Conservation (phyloP, 2,329 filamentous ascomycete species). For the Sporothrix luriei region DNA sequence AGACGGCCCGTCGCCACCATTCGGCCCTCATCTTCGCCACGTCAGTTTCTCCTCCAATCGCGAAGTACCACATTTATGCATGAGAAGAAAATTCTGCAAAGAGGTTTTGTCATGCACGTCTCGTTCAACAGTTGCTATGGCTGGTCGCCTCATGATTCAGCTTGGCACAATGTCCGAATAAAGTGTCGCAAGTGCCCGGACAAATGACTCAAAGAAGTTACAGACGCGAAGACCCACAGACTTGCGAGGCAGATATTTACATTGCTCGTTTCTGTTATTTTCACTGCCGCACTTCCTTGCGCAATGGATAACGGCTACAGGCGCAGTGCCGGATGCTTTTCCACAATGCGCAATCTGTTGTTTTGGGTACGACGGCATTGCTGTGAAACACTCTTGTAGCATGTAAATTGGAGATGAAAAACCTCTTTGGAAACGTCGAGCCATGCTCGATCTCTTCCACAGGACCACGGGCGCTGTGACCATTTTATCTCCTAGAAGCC, state of each 20-base stretch:
- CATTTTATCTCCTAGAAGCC: neutral
- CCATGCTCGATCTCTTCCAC: neutral
- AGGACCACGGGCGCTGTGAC: neutral
- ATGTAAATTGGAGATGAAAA: slow-evolving; percentile 4
- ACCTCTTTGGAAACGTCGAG: neutral
- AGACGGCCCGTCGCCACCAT: neutral
- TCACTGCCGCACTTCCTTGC: neutral
- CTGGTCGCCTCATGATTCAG: neutral
- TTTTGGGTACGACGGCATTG: neutral
- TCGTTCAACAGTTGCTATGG: neutral
- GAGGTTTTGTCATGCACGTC: neutral
- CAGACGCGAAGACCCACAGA: neutral
- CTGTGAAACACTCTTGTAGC: slow-evolving; percentile 16
- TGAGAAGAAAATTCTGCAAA: slow-evolving; percentile 22
- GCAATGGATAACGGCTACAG: neutral
- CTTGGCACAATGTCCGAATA: neutral
- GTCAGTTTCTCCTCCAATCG: slow-evolving; percentile 14
- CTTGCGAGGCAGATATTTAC: no score
- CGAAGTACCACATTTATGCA: slow-evolving; percentile 12
- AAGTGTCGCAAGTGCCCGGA: neutral
- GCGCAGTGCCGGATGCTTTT: neutral
- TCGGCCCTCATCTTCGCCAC: neutral
- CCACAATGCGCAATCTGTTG: neutral
- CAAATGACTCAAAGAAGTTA: neutral
- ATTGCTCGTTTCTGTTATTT: slow-evolving; percentile 9